Conservation (phyloP, 78 protist genomes). For the Guillardia theta region DNA sequence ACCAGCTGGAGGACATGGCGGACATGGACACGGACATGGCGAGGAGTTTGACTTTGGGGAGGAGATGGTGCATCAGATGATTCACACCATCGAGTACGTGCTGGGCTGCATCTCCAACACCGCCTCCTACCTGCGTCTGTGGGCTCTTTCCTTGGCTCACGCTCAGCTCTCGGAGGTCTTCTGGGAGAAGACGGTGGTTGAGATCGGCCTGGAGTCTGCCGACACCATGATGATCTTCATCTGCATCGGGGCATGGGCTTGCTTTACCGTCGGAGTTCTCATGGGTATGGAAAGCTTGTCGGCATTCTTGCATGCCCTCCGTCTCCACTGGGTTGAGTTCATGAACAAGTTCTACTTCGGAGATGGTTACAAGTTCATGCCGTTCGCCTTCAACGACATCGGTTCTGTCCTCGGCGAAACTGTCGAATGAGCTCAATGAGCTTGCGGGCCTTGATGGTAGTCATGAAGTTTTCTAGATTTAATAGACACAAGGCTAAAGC, state of each 20-base stretch:
- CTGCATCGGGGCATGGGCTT: not conserved
- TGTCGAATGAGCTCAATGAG: not conserved
- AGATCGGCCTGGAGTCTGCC: not conserved
- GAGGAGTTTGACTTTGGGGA: constrained; percentile 87
- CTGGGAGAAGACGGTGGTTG: constrained; percentile 69
- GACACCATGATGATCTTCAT: not conserved
- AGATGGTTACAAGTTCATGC: constrained; percentile 73
- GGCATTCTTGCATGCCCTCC: constrained; percentile 99
- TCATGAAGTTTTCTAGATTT: too few species aligned
- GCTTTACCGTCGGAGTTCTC: constrained; percentile 81
- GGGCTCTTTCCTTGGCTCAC: constrained; percentile 99
- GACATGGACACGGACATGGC: not conserved
- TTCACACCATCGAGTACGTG: constrained; percentile 98
- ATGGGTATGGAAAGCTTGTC: constrained; percentile 97
- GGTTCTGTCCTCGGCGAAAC: not conserved
- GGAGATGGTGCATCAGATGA: constrained; percentile 79
- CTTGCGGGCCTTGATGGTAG: not conserved
- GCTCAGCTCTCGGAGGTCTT: constrained; percentile 72
- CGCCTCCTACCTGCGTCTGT: constrained; percentile 98
- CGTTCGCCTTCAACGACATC: constrained; percentile 58
- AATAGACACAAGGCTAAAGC: too few species aligned
- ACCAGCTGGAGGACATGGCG: not conserved
- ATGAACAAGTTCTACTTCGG: constrained; percentile 93
- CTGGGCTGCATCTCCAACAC: constrained; percentile 98
- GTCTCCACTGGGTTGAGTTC: constrained; percentile 99